Percentiles rank a stretch among this genome's conserved stretches.
phyloP scores from a whole-genome alignment of 2,329 filamentous ascomycete species.

The Penicillium verrucosum region DNA sequence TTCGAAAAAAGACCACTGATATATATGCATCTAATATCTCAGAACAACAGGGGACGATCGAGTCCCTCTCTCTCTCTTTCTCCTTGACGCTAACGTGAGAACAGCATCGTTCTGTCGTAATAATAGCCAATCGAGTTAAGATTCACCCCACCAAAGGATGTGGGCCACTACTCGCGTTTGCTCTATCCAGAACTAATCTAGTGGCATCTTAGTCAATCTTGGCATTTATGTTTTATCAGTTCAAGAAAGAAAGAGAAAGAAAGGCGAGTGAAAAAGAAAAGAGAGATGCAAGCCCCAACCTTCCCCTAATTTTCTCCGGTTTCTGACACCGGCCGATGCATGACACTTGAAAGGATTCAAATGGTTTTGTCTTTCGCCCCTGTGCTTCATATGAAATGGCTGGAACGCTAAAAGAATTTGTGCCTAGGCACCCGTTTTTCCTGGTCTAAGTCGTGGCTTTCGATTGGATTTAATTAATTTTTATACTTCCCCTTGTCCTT shows the following conservation, averaged over 20 bases:
- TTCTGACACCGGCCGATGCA: slow-evolving; percentile 1
- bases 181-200: slow-evolving; percentile 14
- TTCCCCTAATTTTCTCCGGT: slow-evolving; percentile 7
- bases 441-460: not conserved
- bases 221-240: not conserved
- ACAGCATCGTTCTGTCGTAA: not conserved
- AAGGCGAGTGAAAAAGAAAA: not conserved
- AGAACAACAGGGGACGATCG: not conserved
- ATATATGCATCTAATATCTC: not conserved
- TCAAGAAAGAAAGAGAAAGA: not conserved
- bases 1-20: not conserved
- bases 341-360: slow-evolving; percentile 4
- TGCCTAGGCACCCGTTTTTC: not conserved
- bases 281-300: not conserved
- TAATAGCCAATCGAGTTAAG: slow-evolving; percentile 7
- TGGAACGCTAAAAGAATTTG: not conserved
- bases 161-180: slow-evolving; percentile 20
- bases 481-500: not conserved
- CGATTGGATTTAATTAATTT: not conserved
- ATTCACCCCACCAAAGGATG: slow-evolving; percentile 10
- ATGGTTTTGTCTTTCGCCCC: not conserved
- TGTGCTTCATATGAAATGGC: slow-evolving; percentile 7
- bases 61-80: not conserved
- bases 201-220: slow-evolving; percentile 12
- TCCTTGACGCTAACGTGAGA: slow-evolving; percentile 1